Conservation (phyloP, 768 basidiomycete genomes). For the Ephemerocybe angulata region DNA sequence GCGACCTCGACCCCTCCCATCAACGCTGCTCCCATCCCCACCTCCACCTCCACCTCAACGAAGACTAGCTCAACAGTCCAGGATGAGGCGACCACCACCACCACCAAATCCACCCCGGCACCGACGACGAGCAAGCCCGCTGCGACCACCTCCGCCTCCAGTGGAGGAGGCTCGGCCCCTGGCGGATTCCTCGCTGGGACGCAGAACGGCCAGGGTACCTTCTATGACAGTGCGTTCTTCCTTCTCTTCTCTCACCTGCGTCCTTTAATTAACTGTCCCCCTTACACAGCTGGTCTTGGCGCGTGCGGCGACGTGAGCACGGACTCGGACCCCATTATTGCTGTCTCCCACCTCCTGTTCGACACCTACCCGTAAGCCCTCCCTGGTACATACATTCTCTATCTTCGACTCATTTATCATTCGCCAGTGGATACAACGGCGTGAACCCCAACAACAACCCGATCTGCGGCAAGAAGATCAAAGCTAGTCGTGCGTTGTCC, state of each 20-base stretch:
- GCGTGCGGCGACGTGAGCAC: slow-evolving; percentile 59
- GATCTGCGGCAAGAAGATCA: slow-evolving; percentile 53
- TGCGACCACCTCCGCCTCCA: slow-evolving; percentile 8
- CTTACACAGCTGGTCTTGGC: slow-evolving; percentile 49
- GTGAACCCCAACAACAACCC: slow-evolving; percentile 75
- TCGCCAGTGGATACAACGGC: slow-evolving; percentile 47
- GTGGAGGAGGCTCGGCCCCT: slow-evolving; percentile 11
- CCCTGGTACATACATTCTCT: not conserved
- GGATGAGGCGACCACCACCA: slow-evolving; percentile 1
- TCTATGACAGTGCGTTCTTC: slow-evolving; percentile 39
- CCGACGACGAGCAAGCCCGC: slow-evolving; percentile 10
- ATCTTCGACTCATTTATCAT: not conserved
- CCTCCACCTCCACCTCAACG: not conserved
- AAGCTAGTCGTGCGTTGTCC: slow-evolving; percentile 45
- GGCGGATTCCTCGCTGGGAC: slow-evolving; percentile 45
- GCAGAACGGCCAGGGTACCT: slow-evolving; percentile 55
- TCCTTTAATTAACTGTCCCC: slow-evolving; percentile 3
- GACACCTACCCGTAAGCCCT: slow-evolving; percentile 57
- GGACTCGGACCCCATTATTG: slow-evolving; percentile 51
- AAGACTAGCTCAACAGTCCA: too few species aligned
- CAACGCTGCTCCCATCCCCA: slow-evolving; percentile 14
- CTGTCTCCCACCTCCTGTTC: slow-evolving; percentile 53
- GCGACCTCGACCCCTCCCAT: slow-evolving; percentile 18
- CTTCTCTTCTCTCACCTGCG: not conserved
- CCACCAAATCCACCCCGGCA: slow-evolving; percentile 8